Evolutionary conservation across 805 yeast genomes (phyloP).

Genomic region (Metschnikowia colocasiae): DNA sequence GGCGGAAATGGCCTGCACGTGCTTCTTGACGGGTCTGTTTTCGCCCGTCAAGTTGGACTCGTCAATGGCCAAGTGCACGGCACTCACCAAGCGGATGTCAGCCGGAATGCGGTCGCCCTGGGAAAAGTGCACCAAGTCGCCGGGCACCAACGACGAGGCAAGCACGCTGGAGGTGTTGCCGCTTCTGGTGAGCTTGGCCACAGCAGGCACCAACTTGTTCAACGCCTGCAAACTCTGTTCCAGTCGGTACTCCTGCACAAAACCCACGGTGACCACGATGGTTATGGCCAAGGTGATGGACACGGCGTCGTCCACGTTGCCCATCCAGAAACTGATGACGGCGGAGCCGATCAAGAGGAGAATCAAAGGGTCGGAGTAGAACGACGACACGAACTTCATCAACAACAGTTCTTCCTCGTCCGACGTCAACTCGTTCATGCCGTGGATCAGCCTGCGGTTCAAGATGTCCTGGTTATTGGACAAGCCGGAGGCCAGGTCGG

Average conservation of each 20-base stretch:
- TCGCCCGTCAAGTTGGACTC: constrained; percentile 97
- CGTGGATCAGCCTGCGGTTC: constrained; percentile 70
- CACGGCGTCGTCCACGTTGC: constrained; percentile 95
- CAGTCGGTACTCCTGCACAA: constrained; percentile 93
- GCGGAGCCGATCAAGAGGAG: constrained; percentile 88
- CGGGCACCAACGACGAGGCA: constrained; percentile 90
- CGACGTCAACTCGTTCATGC: constrained; percentile 69
- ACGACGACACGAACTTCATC: constrained; percentile 72
- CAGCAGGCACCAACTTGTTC: constrained; percentile 93
- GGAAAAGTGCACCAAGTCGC: constrained; percentile 83
- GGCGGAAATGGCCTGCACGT: constrained; percentile 39
- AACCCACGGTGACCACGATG: constrained; percentile 95
- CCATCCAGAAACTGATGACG: constrained; percentile 79
- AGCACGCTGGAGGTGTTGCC: constrained; percentile 75
- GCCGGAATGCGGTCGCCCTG: constrained; percentile 98
- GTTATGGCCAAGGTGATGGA: constrained; percentile 87
- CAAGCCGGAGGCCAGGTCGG: constrained; percentile 61
- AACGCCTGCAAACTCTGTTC: constrained; percentile 93
- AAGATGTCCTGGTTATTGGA: constrained; percentile 65
- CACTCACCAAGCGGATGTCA: constrained; percentile 75
- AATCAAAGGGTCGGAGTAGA: constrained; percentile 89
- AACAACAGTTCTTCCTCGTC: constrained; percentile 76
- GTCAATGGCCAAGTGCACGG: constrained; percentile 80
- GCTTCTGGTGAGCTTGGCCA: constrained; percentile 84
- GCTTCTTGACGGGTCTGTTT: constrained; percentile 78